Evolutionary conservation across 78 protist genomes (phyloP).

Genomic region (Salpingoeca rosetta): DNA sequence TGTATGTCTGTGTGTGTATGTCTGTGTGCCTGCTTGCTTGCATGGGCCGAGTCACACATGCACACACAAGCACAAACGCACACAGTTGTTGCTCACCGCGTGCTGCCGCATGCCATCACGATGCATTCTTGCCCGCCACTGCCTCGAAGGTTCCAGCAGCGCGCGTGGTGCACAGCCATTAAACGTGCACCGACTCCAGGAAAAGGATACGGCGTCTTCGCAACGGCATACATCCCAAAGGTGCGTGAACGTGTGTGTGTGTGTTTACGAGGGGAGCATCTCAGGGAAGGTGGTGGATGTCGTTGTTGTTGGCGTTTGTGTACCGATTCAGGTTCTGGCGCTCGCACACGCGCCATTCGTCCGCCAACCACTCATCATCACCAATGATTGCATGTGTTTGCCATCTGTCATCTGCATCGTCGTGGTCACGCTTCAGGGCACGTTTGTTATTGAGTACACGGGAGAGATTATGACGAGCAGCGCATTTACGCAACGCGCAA

Average conservation of each 20-base stretch:
- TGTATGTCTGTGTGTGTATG: too few species aligned
- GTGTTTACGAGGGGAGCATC: too few species aligned
- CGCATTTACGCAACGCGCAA: neutral
- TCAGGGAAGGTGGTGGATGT: neutral
- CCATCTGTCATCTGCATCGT: too few species aligned
- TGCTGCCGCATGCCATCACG: neutral
- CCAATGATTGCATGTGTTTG: neutral
- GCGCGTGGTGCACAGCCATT: neutral
- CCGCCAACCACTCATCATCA: neutral
- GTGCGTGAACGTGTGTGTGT: too few species aligned
- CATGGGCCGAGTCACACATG: too few species aligned
- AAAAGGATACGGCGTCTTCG: neutral
- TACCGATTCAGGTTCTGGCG: neutral
- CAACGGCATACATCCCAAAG: neutral
- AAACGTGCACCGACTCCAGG: neutral
- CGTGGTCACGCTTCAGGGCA: neutral
- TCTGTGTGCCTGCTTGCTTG: too few species aligned
- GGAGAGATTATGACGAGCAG: constrained; percentile 12
- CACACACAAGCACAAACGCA: neutral
- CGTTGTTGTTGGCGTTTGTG: neutral
- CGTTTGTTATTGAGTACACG: constrained; percentile 18
- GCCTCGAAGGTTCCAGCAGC: neutral
- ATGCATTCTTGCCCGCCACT: neutral
- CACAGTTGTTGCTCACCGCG: neutral
- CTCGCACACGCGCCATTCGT: neutral